Base-by-base conservation (phyloP, 371 early-diverging fungal species). In the Syncephalis fuscata region DNA sequence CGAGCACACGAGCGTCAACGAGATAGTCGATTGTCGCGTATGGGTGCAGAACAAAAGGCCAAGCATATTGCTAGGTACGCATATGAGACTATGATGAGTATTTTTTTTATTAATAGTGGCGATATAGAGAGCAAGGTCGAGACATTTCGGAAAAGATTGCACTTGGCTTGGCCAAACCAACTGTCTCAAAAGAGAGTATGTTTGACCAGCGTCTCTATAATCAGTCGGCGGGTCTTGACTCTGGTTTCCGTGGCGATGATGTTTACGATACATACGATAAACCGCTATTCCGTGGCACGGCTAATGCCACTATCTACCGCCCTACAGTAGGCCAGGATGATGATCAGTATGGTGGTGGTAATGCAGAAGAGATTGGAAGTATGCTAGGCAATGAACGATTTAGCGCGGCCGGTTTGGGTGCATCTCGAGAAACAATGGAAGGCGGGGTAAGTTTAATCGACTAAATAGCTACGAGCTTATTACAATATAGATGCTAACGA, bases 101-200 rank as follows among this genome's bases (percentile, higher is more conserved):
- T 9, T 8, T 21, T n/a, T 8, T 8, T 17, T 9, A 14, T 17
- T 46, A 32, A 17, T 49, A 44, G 42, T 49, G 37, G 2, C 48
- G 37, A 36, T 26, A 22, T 50, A 75, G 76, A 42, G 61, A 74
- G 16, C 66, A 78, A 55, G 81, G 80, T 2, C 81, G 98, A 60
- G 98, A 97, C 70, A 87, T 97, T 46, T 92, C 94, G 1, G 98
- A 97, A 65, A 94, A 92, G 66, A 85, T 97, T 53, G 96, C 98
- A 1, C 73, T 97, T 46, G 96, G 96, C 32, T 63, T 92, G 44
- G 94, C 93, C 26, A 82, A 89, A 53, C 96, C 95, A 0, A 76
- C 92, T 0, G 59, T 76, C 43, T 73, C 82, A 45, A 78, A 80
- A 60, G 98, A 95, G 46, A 75, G 85, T 48, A 70, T 92, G 80